Conservation (phyloP, 23 red algal genomes). For the Chondrus crispus region DNA sequence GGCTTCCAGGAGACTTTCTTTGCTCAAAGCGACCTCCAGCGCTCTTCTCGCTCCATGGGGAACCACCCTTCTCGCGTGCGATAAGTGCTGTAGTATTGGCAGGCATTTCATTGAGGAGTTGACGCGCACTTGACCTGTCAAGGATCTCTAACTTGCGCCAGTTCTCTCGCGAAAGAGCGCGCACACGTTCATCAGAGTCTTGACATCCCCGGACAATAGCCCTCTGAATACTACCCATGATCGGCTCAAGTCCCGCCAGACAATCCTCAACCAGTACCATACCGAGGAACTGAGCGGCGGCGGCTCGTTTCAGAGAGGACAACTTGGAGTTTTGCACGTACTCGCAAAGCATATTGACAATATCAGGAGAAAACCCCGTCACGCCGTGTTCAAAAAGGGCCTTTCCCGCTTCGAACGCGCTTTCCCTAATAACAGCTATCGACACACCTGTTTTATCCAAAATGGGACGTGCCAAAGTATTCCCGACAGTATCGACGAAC, state of each 20-base stretch:
- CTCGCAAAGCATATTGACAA: neutral
- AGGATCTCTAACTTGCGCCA: neutral
- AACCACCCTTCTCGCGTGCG: too few relatives aligned
- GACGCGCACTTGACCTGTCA: neutral
- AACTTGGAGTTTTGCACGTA: neutral
- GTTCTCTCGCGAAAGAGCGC: constrained; percentile 24
- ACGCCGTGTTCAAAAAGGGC: constrained; percentile 52
- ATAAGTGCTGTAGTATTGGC: too few relatives aligned
- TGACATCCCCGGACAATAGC: constrained; percentile 20
- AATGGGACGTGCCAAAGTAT: constrained; percentile 9
- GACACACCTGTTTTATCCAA: neutral
- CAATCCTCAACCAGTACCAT: constrained; percentile 37
- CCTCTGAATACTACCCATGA: neutral
- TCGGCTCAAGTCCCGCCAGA: neutral
- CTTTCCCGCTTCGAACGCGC: neutral
- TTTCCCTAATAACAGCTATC: constrained; percentile 39
- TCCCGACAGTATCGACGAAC: constrained; percentile 16
- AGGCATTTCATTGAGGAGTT: too few relatives aligned
- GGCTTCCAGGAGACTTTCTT: too few relatives aligned
- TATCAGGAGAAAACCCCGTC: neutral
- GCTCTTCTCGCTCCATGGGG: too few relatives aligned
- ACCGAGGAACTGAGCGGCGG: constrained; percentile 31
- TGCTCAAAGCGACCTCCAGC: too few relatives aligned
- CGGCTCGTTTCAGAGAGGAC: neutral
- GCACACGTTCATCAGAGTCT: constrained; percentile 41